Conservation (phyloP, 495 filamentous ascomycete species). For the Evansstolkia leycettana region DNA sequence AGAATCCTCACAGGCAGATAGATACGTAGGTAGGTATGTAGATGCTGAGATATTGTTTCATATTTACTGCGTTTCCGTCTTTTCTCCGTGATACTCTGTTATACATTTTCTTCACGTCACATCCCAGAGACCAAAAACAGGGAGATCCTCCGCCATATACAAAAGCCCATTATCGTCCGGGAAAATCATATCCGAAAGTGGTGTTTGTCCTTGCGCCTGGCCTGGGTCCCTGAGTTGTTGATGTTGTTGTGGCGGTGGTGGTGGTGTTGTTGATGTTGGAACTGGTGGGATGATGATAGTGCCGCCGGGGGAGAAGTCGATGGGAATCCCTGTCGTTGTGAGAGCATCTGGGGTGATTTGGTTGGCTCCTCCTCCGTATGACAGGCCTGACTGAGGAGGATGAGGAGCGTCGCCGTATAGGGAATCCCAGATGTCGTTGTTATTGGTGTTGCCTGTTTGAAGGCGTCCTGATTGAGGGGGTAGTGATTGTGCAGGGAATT, state of each 20-base stretch:
- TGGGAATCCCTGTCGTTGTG: slow-evolving; percentile 31
- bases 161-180: slow-evolving; percentile 25
- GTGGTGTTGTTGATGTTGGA: not conserved
- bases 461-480: slow-evolving; percentile 1
- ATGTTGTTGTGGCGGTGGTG: not conserved
- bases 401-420: slow-evolving; percentile 13
- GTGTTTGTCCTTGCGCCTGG: slow-evolving; percentile 18
- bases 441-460: not conserved
- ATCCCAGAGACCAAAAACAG: slow-evolving; percentile 27
- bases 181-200: slow-evolving; percentile 28
- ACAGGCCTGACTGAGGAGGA: not conserved
- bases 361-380: not conserved
- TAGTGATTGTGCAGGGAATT: slow-evolving; percentile 6
- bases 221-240: not conserved
- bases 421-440: slow-evolving; percentile 21
- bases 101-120: slow-evolving; percentile 9
- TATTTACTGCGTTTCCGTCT: too few species aligned
- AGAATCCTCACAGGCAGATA: too few species aligned
- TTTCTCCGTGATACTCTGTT: too few species aligned
- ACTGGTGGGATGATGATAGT: slow-evolving; percentile 15
- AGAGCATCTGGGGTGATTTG: slow-evolving; percentile 23
- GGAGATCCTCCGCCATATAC: slow-evolving; percentile 30
- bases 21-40: too few species aligned
- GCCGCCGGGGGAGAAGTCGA: slow-evolving; percentile 28
- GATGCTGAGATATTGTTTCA: too few species aligned